A percentile compares a stretch with the other conserved stretches of the same genome.
Evolutionary conservation across 768 basidiomycete species (phyloP).

Genomic region (Collybia mongolica): DNA sequence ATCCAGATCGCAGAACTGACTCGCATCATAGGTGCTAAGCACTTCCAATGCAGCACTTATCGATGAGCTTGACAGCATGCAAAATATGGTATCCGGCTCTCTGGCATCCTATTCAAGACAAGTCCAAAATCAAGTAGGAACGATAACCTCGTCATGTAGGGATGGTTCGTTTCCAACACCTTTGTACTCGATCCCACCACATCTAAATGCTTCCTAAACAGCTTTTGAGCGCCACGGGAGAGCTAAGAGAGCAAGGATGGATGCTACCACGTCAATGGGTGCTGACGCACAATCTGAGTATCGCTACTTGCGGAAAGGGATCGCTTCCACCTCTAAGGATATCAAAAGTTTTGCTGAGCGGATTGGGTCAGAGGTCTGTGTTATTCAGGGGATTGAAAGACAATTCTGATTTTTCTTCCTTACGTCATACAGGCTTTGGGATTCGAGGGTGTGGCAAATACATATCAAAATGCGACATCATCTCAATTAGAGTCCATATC

Average conservation of each 20-base stretch:
- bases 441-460: slow-evolving; percentile 37
- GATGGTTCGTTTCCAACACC: slow-evolving; percentile 33
- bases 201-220: slow-evolving; percentile 16
- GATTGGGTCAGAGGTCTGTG: slow-evolving; percentile 53
- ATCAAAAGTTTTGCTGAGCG: slow-evolving; percentile 19
- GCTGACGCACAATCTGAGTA: slow-evolving; percentile 52
- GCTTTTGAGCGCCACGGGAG: slow-evolving; percentile 62
- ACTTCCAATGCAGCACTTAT: slow-evolving; percentile 38
- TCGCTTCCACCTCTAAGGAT: slow-evolving; percentile 50
- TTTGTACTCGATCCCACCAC: background rate
- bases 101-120: slow-evolving; percentile 50
- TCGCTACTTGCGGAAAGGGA: slow-evolving; percentile 45
- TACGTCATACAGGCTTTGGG: slow-evolving; percentile 33
- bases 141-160: slow-evolving; percentile 39
- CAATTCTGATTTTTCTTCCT: background rate
- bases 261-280: slow-evolving; percentile 50
- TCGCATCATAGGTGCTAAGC: slow-evolving; percentile 35
- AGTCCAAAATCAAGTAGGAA: slow-evolving; percentile 46
- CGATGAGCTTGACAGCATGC: slow-evolving; percentile 42
- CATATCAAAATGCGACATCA: slow-evolving; percentile 41
- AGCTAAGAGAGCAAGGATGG: slow-evolving; percentile 68
- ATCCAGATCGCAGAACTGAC: slow-evolving; percentile 2
- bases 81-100: slow-evolving; percentile 42
- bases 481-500: slow-evolving; percentile 48
- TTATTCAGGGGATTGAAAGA: no score